phyloP scores from a whole-genome alignment of 2,329 filamentous ascomycete genomes.

The Hymenoscyphus albidus region DNA sequence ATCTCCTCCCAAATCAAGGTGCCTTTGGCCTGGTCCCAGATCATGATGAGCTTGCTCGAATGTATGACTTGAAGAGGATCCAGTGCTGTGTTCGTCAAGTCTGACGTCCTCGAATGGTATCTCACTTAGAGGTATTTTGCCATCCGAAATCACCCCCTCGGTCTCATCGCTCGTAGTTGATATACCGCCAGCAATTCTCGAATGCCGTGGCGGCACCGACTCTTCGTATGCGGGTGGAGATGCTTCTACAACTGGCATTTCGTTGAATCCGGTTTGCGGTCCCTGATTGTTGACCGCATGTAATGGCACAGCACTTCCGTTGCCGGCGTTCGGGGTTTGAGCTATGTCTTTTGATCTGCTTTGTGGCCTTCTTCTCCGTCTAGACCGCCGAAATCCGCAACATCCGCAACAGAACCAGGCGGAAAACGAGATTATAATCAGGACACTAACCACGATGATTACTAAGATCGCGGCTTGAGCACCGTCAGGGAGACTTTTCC shows the following conservation, averaged over 20 bases:
- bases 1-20: neutral
- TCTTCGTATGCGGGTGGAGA: slow-evolving; percentile 28
- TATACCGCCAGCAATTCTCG: slow-evolving; percentile 19
- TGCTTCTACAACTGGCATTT: slow-evolving; percentile 11
- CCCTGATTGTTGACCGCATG: slow-evolving; percentile 6
- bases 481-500: slow-evolving; percentile 12
- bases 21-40: neutral
- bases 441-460: slow-evolving; percentile 11
- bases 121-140: slow-evolving; percentile 31
- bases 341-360: neutral
- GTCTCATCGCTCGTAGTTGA: slow-evolving; percentile 18
- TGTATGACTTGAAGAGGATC: slow-evolving; percentile 19
- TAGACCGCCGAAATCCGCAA: slow-evolving; percentile 18
- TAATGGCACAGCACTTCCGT: slow-evolving; percentile 11
- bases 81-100: slow-evolving; percentile 19
- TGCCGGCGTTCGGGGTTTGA: slow-evolving; percentile 4
- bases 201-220: slow-evolving; percentile 21
- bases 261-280: neutral
- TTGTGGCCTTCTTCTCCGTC: neutral
- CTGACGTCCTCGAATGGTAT: slow-evolving; percentile 32
- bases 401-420: slow-evolving; percentile 26
- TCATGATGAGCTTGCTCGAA: slow-evolving; percentile 22
- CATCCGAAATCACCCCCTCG: slow-evolving; percentile 27
- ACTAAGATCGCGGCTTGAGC: slow-evolving; percentile 14
- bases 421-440: slow-evolving; percentile 17